Base-by-base conservation (phyloP, 441 rosid species). In the Capsella rubella region DNA sequence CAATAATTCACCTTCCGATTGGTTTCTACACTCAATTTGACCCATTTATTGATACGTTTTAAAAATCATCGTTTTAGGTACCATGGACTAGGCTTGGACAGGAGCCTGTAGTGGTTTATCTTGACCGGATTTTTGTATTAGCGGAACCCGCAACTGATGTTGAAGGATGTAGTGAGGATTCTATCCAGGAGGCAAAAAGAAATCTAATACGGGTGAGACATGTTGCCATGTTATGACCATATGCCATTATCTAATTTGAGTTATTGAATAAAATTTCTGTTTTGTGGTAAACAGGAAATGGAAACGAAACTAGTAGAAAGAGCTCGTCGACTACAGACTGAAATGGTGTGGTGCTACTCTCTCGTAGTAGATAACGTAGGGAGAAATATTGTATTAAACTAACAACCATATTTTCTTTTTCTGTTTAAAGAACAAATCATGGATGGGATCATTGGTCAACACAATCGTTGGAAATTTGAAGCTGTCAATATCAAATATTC, bases 61-160 rank as follows among this genome's bases (percentile, higher is more conserved):
- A 43, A 14, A 18, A 60, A 74, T 34, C 63, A 56, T 56, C 52
- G 13, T 80, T 77, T 59, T 87, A 96, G 99, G 98, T 96, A 69
- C 99, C 99, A 8, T 93, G 99, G 99, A 96, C 95, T 84, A 91
- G 95, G 86, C 98, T 96, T 77, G 99, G 98, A 76, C 98, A 93
- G 85, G 99, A 96, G 67, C 97, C 99, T 34, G 98, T 96, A 73
- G 78, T 90, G 64, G 97, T 96, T 78, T 84, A 71, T 75, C 85
- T 96, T 82, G 99, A 96, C 87, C 87, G 89, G 21, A 93, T 96
- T 66, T 96, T 82, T 82, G 83, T 96, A 58, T 81, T 95, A 71
- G 98, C 97, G 45, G 98, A 93, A 82, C 96, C 97, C 67, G 91
- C 92, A 71, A 96, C 98, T 13, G 82, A 77, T 64, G 95, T 93